These are phyloP conservation scores for Picea engelmannii DNA, from an alignment of 83 land plant genomes.

Conservation along the genomic window DNA sequence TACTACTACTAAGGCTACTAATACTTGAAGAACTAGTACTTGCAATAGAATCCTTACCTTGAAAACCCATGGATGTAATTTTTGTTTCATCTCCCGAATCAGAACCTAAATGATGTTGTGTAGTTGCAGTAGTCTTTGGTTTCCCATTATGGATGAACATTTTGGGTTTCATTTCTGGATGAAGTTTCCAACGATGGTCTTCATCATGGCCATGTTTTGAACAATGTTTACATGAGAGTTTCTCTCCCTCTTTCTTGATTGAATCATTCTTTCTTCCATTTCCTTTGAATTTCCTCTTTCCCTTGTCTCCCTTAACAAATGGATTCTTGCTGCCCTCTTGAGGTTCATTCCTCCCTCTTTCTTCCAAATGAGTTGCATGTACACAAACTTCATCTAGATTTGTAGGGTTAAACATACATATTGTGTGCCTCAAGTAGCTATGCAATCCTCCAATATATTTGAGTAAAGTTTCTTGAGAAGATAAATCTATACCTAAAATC, in stretches of 20 bases:
- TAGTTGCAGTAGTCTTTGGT: too few species aligned
- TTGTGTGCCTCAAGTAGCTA: neutral
- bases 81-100: too few species aligned
- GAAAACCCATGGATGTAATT: too few species aligned
- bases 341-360: neutral
- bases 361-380: neutral
- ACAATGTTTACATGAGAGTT: neutral
- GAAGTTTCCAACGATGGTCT: too few species aligned
- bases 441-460: neutral
- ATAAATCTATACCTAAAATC: neutral
- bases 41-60: too few species aligned
- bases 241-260: neutral
- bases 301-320: neutral
- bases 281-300: neutral
- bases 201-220: too few species aligned
- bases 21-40: too few species aligned
- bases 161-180: too few species aligned
- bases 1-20: too few species aligned
- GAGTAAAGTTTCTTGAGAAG: too few species aligned
- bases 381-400: neutral
- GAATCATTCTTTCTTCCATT: neutral
- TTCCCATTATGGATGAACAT: too few species aligned
- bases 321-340: neutral
- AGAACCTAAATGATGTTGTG: too few species aligned
- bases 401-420: neutral